These are phyloP conservation scores for Backusella macrospora DNA, from an alignment of 192 early-diverging fungal genomes.

Conservation along the genomic window DNA sequence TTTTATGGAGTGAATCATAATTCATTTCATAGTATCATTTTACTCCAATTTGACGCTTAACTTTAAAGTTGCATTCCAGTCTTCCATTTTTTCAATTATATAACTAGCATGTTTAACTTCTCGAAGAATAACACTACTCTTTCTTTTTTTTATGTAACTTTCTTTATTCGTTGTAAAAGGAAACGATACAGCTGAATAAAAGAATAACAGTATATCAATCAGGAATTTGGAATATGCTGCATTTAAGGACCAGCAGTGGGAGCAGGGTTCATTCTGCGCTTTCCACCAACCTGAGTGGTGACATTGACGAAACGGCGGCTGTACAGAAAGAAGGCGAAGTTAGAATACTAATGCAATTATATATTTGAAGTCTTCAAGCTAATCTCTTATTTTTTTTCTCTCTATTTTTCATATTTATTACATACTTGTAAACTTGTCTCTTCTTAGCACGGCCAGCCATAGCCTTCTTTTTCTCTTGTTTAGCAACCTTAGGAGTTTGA, in stretches of 20 bases:
- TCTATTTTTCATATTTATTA: not conserved
- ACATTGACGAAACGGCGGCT: slow-evolving; percentile 96
- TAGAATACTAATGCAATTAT: not conserved
- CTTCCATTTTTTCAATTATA: not conserved
- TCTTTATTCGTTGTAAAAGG: slow-evolving; percentile 13
- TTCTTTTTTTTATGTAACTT: slow-evolving; percentile 6
- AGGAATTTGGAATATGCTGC: not conserved
- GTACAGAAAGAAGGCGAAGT: not conserved
- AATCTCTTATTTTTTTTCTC: not conserved
- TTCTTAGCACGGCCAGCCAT: slow-evolving; percentile 93
- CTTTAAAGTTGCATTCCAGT: not conserved
- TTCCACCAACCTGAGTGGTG: slow-evolving; percentile 82
- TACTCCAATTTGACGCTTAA: not conserved
- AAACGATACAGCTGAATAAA: slow-evolving; percentile 1
- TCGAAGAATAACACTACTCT: not conserved
- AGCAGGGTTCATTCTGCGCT: slow-evolving; percentile 75
- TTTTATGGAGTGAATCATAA: not conserved
- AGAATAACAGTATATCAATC: slow-evolving; percentile 10
- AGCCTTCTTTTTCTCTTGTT: slow-evolving; percentile 97
- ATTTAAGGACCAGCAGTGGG: slow-evolving; percentile 51
- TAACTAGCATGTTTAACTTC: not conserved
- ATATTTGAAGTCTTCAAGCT: too few relatives aligned
- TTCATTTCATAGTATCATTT: not conserved
- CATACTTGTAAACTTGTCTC: slow-evolving; percentile 78
- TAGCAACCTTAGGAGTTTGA: slow-evolving; percentile 98